Evolutionary conservation across 441 rosid genomes (phyloP).

Genomic region (Aquilaria agallochum): DNA sequence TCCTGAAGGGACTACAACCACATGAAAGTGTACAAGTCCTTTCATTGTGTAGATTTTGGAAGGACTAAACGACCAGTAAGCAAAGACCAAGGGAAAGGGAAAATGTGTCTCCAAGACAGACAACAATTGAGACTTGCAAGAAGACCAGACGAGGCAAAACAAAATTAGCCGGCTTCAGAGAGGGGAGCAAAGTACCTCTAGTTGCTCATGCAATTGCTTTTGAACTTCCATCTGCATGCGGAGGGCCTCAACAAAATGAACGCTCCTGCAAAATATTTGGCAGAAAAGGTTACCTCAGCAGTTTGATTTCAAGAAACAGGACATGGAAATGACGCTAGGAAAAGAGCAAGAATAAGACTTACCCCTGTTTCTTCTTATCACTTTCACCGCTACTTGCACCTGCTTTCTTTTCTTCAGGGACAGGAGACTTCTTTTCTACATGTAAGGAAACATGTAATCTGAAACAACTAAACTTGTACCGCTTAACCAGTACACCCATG

Average conservation of each 20-base stretch:
- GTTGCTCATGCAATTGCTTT: conserved; percentile 89
- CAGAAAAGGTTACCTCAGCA: background rate
- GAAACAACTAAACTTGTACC: too few species aligned
- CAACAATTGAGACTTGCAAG: background rate
- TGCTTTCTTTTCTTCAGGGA: conserved; percentile 55
- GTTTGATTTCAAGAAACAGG: conserved; percentile 2
- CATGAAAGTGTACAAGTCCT: too few species aligned
- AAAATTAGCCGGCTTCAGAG: background rate
- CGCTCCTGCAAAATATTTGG: conserved; percentile 30
- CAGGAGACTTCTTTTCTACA: conserved; percentile 47
- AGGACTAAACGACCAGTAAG: background rate
- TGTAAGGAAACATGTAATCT: too few species aligned
- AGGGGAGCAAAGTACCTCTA: conserved; percentile 50
- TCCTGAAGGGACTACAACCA: too few species aligned
- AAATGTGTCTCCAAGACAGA: background rate
- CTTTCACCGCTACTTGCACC: conserved; percentile 36
- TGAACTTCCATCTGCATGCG: conserved; percentile 95
- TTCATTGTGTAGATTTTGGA: too few species aligned
- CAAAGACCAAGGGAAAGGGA: background rate
- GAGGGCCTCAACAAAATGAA: conserved; percentile 63
- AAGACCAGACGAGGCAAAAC: background rate
- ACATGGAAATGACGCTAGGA: conserved; percentile 1
- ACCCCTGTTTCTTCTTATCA: conserved; percentile 62
- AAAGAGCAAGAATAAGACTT: conserved; percentile 8
- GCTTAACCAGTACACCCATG: background rate